Conservation (phyloP, 2,329 filamentous ascomycete genomes). For the Talaromyces sp. region DNA sequence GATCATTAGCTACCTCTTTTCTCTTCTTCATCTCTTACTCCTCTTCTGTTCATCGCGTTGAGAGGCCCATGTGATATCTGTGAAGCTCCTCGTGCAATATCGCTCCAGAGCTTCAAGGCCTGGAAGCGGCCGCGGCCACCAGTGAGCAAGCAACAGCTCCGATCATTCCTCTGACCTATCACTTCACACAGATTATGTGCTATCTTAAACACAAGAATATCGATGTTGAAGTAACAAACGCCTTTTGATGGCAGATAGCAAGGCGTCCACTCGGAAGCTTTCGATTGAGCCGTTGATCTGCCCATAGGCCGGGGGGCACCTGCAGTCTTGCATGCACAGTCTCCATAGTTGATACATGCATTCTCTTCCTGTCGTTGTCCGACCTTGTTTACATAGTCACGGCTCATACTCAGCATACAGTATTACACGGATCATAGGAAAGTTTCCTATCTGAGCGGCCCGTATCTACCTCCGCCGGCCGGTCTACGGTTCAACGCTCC, state of each 20-base stretch:
- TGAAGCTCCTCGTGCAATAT: background rate
- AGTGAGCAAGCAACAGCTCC: background rate
- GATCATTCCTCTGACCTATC: background rate
- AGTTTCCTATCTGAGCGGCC: background rate
- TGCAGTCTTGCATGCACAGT: background rate
- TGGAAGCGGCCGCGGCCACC: background rate
- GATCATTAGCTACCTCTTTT: constrained; percentile 30
- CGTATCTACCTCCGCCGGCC: background rate
- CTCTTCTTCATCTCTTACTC: background rate
- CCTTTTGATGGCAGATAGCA: background rate
- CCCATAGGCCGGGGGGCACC: background rate
- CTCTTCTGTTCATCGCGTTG: constrained; percentile 7
- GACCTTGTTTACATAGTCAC: background rate
- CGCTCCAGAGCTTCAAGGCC: background rate
- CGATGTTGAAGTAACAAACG: background rate
- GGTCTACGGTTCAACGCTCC: background rate
- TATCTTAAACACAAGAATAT: background rate
- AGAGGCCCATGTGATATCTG: background rate
- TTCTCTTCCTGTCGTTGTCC: no score
- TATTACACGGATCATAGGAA: background rate
- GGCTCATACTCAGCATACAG: background rate
- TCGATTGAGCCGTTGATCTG: background rate
- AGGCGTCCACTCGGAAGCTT: constrained; percentile 14
- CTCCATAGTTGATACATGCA: background rate
- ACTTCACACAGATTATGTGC: background rate